These are phyloP conservation scores for Fusarium oxysporum DNA, from an alignment of 2,329 filamentous ascomycete species.

Conservation along the genomic window DNA sequence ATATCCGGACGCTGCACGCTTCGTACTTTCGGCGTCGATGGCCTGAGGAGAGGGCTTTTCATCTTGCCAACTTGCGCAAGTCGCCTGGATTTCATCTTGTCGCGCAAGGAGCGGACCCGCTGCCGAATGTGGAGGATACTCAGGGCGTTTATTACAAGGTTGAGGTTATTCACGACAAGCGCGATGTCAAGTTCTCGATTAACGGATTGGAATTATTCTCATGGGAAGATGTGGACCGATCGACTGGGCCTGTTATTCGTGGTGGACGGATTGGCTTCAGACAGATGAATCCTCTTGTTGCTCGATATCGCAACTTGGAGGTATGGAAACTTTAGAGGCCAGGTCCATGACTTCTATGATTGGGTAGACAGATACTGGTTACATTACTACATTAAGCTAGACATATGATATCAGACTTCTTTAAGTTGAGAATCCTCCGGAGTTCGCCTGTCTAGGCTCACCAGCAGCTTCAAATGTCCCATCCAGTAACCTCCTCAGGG, in stretches of 20 bases:
- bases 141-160: constrained; percentile 38
- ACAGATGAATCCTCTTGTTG: constrained; percentile 41
- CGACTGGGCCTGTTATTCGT: constrained; percentile 36
- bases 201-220: constrained; percentile 32
- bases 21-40: constrained; percentile 43
- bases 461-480: constrained; percentile 81
- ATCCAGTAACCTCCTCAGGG: constrained; percentile 71
- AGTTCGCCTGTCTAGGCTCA: constrained; percentile 83
- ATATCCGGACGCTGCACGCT: constrained; percentile 39
- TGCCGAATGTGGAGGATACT: constrained; percentile 35
- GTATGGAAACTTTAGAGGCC: constrained; percentile 33
- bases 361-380: rapidly evolving
- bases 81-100: constrained; percentile 42
- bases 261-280: constrained; percentile 37
- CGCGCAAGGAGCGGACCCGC: constrained; percentile 39
- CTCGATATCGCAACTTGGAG: constrained; percentile 37
- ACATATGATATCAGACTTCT: rapidly evolving
- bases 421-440: constrained; percentile 68
- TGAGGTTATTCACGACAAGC: constrained; percentile 39
- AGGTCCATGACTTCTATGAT: rapidly evolving
- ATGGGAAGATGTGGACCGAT: constrained; percentile 35
- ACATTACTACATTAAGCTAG: rapidly evolving
- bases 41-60: constrained; percentile 41
- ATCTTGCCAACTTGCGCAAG: constrained; percentile 40
- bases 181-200: constrained; percentile 30